Conservation (phyloP, 179 eudicot genomes). For the Corrigiola litoralis region DNA sequence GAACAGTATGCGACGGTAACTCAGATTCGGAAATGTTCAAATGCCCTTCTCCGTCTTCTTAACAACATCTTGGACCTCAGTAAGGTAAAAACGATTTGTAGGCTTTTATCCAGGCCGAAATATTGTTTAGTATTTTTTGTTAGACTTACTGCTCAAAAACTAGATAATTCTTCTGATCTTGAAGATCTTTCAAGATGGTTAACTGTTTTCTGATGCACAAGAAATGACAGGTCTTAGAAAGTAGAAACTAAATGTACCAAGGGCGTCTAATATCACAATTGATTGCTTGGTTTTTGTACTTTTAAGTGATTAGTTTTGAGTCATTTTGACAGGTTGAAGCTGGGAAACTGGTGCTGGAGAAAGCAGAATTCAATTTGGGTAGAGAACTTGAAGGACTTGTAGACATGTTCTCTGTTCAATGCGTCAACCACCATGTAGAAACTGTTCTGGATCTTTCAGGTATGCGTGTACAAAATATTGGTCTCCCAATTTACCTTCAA, state of each 20-base stretch:
- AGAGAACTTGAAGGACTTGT: constrained; percentile 96
- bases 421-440: constrained; percentile 88
- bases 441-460: constrained; percentile 90
- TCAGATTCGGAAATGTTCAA: constrained; percentile 93
- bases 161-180: background rate
- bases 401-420: constrained; percentile 96
- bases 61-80: constrained; percentile 96
- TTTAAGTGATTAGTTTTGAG: no score
- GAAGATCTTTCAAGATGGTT: background rate
- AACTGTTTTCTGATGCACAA: background rate
- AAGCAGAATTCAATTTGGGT: constrained; percentile 85
- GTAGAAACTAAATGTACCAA: no score
- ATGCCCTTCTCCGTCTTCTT: constrained; percentile 86
- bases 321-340: constrained; percentile 74
- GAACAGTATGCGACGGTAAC: constrained; percentile 79
- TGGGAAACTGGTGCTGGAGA: constrained; percentile 89
- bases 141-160: background rate
- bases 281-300: no score
- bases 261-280: background rate
- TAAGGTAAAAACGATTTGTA: constrained; percentile 48
- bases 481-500: background rate
- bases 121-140: background rate
- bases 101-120: background rate
- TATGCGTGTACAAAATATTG: constrained; percentile 12
- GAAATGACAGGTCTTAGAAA: background rate